phyloP scores from a whole-genome alignment of 345 rosid species.

The Gossypium herbaceum region DNA sequence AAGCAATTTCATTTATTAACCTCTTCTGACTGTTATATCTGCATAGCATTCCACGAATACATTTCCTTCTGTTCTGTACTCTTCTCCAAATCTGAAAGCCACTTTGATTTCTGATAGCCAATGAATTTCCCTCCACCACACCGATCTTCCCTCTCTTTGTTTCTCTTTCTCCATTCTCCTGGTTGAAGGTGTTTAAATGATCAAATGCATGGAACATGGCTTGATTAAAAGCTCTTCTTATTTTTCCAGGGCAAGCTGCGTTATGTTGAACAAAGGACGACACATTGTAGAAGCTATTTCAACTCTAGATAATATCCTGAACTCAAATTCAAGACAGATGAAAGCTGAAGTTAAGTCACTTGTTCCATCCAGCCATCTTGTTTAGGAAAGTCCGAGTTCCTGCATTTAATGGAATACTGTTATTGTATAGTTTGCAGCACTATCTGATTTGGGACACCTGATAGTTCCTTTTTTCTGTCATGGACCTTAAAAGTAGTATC shows the following conservation, averaged over 20 bases:
- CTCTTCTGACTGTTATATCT: neutral
- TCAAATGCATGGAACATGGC: neutral
- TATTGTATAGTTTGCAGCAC: neutral
- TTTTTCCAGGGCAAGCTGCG: slow-evolving; percentile 45
- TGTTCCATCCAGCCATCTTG: slow-evolving; percentile 27
- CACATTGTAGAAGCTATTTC: slow-evolving; percentile 51
- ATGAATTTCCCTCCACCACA: neutral
- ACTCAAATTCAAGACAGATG: slow-evolving; percentile 27
- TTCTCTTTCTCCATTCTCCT: neutral
- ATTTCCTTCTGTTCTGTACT: neutral
- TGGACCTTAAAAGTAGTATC: neutral
- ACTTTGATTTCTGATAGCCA: neutral
- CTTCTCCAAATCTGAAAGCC: neutral
- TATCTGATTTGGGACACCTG: neutral
- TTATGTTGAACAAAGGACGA: slow-evolving; percentile 71
- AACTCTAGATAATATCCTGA: slow-evolving; percentile 47
- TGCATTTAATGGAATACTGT: neutral
- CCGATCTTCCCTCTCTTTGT: neutral
- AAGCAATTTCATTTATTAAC: neutral
- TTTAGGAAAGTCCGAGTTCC: neutral
- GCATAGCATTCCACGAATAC: neutral
- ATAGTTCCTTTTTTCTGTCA: neutral
- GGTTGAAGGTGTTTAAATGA: neutral
- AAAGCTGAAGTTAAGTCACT: slow-evolving; percentile 30
- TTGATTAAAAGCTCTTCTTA: neutral